These are phyloP conservation scores for Cladorrhinum sp. DNA, from an alignment of 2,329 filamentous ascomycete species.

Conservation along the genomic window DNA sequence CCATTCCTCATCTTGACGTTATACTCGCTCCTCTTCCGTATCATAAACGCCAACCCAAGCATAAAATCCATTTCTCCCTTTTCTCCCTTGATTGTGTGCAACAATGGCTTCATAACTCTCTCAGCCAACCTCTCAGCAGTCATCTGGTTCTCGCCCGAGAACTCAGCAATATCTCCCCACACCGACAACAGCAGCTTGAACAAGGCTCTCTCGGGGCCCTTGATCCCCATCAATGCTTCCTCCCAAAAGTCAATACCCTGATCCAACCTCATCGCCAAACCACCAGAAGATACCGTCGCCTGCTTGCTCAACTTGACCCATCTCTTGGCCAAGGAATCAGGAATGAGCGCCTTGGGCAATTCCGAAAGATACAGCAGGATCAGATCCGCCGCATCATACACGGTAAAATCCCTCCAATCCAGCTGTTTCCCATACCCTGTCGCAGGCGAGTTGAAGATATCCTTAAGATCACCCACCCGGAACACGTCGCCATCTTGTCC, in stretches of 20 bases:
- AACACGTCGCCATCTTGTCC: constrained; percentile 34
- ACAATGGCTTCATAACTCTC: constrained; percentile 38
- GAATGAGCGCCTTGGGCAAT: constrained; percentile 39
- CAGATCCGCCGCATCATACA: constrained; percentile 42
- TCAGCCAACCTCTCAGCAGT: constrained; percentile 42
- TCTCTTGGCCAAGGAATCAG: constrained; percentile 38
- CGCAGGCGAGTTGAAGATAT: constrained; percentile 34
- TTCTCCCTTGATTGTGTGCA: constrained; percentile 34
- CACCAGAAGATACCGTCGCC: constrained; percentile 35
- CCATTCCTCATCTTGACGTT: constrained; percentile 15
- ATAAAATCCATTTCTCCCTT: constrained; percentile 40
- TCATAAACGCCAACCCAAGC: constrained; percentile 44
- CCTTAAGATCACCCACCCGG: constrained; percentile 36
- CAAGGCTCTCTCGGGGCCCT: constrained; percentile 36
- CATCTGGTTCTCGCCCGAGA: constrained; percentile 41
- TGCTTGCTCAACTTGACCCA: constrained; percentile 43
- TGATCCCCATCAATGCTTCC: constrained; percentile 41
- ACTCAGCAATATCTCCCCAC: constrained; percentile 42
- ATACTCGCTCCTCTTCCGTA: constrained; percentile 43
- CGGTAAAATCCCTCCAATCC: constrained; percentile 36
- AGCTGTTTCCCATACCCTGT: constrained; percentile 40
- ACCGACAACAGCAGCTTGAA: constrained; percentile 44
- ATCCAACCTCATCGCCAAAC: constrained; percentile 36
- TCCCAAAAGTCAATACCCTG: constrained; percentile 47
- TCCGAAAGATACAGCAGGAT: constrained; percentile 40